Evolutionary conservation across 2,329 filamentous ascomycete genomes (phyloP).

Genomic region (Pyrenochaeta sp.): DNA sequence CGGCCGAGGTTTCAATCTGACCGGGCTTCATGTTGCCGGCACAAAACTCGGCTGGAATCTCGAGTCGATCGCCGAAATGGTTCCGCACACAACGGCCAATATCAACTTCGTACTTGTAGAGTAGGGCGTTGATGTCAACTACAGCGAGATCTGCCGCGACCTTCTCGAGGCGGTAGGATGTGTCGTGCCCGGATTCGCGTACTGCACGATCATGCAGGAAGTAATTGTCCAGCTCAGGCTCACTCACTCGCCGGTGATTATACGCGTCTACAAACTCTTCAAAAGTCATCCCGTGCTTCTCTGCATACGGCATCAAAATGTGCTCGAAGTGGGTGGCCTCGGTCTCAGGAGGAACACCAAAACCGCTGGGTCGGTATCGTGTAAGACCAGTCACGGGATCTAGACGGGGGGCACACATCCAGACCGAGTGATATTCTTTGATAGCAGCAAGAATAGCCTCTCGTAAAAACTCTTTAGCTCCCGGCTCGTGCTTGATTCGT

Average conservation of each 20-base stretch:
- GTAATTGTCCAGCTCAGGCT: conserved; percentile 92
- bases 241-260: conserved; percentile 75
- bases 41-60: conserved; percentile 85
- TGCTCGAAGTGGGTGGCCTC: conserved; percentile 88
- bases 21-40: conserved; percentile 69
- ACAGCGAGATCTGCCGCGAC: conserved; percentile 84
- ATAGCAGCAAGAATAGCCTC: conserved; percentile 87
- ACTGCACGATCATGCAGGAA: conserved; percentile 96
- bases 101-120: conserved; percentile 97
- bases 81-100: conserved; percentile 87
- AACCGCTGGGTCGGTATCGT: conserved; percentile 82
- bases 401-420: conserved; percentile 75
- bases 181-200: conserved; percentile 96
- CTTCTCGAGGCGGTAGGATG: conserved; percentile 89
- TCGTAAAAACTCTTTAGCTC: conserved; percentile 80
- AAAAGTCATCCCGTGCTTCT: conserved; percentile 85
- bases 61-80: conserved; percentile 82
- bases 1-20: conserved; percentile 80
- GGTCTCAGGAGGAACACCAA: conserved; percentile 90
- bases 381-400: conserved; percentile 82
- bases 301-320: conserved; percentile 78
- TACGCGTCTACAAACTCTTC: conserved; percentile 88
- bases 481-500: conserved; percentile 86
- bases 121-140: conserved; percentile 89
- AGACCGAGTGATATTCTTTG: conserved; percentile 94